A percentile compares a stretch with the other conserved stretches of the same genome.
Conservation (phyloP, 768 basidiomycete genomes). For the Rhizopogon rudus region DNA sequence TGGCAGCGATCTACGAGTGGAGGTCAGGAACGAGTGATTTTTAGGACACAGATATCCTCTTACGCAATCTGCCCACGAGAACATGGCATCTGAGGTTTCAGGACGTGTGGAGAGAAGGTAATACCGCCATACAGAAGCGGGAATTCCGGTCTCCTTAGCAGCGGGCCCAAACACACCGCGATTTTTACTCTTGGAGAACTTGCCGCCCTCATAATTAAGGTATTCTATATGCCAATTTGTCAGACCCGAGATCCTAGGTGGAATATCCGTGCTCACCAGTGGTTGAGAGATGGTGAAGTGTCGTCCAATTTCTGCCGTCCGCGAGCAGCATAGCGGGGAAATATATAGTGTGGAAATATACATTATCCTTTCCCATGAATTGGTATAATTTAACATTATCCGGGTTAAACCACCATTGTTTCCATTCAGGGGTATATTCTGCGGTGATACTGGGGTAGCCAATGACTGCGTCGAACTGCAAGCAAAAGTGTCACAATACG, state of each 20-base stretch:
- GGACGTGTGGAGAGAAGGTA: conserved; percentile 91
- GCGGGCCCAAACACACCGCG: conserved; percentile 96
- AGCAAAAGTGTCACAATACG: conserved; percentile 3
- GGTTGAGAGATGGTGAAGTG: conserved; percentile 87
- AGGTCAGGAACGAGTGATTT: background rate
- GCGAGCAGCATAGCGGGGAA: conserved; percentile 89
- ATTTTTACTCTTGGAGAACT: conserved; percentile 97
- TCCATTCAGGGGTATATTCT: conserved; percentile 91
- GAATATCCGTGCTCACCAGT: conserved; percentile 58
- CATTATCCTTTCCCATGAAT: conserved; percentile 99
- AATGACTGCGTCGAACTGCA: conserved; percentile 93
- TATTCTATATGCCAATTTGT: conserved; percentile 56
- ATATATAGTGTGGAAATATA: conserved; percentile 97
- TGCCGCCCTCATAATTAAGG: conserved; percentile 96
- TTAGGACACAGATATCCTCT: conserved; percentile 19
- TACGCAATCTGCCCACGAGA: conserved; percentile 95
- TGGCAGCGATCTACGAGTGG: conserved; percentile 66
- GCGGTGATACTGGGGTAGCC: conserved; percentile 98
- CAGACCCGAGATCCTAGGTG: background rate
- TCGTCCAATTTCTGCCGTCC: conserved; percentile 92
- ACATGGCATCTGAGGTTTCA: conserved; percentile 92
- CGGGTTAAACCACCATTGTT: conserved; percentile 94
- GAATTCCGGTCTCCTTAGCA: conserved; percentile 90
- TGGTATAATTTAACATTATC: conserved; percentile 89
- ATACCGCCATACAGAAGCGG: conserved; percentile 94